Base-by-base conservation (phyloP, 2,329 filamentous ascomycete species). In the Venturia carpophila region DNA sequence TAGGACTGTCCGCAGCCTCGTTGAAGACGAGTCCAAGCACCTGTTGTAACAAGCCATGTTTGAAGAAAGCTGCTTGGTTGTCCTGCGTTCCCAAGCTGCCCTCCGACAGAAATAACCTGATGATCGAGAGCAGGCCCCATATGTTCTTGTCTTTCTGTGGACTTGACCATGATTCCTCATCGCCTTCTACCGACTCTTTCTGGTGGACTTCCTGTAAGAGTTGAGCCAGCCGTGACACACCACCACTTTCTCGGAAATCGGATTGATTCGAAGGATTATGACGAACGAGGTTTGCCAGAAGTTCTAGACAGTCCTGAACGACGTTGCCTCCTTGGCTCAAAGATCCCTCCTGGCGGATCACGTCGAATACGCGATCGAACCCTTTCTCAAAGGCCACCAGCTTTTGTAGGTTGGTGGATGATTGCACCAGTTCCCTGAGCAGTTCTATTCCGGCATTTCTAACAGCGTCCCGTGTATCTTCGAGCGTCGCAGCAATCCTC, bases 341-440 rank as follows among this genome's bases (percentile, higher is more conserved):
- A 1, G 88, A 89, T 0, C 94, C 94, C 71, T 99, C 94, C 0
- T 82, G 80, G 69, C 88, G 84, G 64, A 99, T 90, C 64, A 97
- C 87, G 56, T 82, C 82, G 73, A 97, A 97, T 34, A 95, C 80
- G 55, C 88, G 87, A 67, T 94, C 91, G 71, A 97, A 97, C 0
- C 92, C 91, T 80, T 91, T 93, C 71, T 97, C 92, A 69, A 97
- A 97, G 0, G 92, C 94, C 30, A 97, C 92, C 1, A 97, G 83
- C 75, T 97, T 97, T 73, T 97, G 92, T 63, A 99, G 84, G 71
- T 97, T 92, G 52, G 87, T 79, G 10, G 93, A 96, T 0, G 87
- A 87, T 39, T 91, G 90, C 0, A 94, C 97, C 39, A 99, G 82
- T 66, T 92, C 90, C 41, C 90, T 96, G 61, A 99, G 83, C 17